Conservation (phyloP, 108 stramenopile genomes). For the Schizochytrium sp. region DNA sequence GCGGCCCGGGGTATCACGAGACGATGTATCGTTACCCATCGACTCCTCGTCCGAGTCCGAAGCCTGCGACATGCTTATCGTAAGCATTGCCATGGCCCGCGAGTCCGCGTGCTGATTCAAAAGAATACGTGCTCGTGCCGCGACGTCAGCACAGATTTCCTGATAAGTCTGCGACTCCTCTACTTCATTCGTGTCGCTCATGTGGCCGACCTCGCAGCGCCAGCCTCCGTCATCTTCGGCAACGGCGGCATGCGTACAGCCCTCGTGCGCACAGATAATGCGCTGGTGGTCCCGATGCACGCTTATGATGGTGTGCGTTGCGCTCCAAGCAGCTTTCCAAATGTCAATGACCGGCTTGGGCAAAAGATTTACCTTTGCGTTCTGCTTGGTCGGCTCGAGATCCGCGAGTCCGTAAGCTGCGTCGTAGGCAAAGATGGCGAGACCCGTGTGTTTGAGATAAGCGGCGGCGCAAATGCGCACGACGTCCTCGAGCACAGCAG, state of each 20-base stretch:
- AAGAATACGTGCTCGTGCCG: not conserved
- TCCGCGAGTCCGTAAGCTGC: not conserved
- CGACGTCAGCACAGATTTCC: not conserved
- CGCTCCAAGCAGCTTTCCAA: not conserved
- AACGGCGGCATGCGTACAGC: not conserved
- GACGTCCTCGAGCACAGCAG: not conserved
- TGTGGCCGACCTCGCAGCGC: slow-evolving; percentile 3
- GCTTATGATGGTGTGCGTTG: not conserved
- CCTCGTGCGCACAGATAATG: not conserved
- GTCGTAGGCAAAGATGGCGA: not conserved
- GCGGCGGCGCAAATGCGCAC: not conserved
- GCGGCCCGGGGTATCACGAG: not conserved
- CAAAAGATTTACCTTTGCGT: not conserved
- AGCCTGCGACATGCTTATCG: not conserved
- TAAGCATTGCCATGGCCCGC: not conserved
- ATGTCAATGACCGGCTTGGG: not conserved
- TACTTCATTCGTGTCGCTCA: not conserved
- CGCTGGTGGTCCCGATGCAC: not conserved
- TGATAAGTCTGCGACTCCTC: not conserved
- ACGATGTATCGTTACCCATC: not conserved
- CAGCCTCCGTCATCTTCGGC: not conserved
- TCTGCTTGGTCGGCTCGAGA: not conserved
- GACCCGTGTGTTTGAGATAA: not conserved
- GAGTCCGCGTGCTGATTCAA: not conserved
- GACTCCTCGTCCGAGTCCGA: not conserved